Evolutionary conservation across 2,329 filamentous ascomycete species (phyloP), one percentile per base, ranked within the genome.

Genomic region (Coniochaeta sp.): DNA sequence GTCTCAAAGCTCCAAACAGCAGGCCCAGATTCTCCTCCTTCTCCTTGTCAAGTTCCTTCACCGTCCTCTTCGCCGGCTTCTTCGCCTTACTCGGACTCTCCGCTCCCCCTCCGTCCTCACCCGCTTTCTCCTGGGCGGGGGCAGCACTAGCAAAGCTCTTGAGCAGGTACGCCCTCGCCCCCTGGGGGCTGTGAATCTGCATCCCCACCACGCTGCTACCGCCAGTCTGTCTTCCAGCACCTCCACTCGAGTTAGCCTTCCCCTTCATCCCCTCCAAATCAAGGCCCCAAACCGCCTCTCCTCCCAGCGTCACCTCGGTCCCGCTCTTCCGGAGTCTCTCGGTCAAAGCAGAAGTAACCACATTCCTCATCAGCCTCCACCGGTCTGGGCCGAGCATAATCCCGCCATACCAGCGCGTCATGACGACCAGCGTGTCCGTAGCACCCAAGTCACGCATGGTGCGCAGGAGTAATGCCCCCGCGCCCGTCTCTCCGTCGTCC

Each of bases 151-250:
- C 74, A 64, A 91, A 90, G 52, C 77, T 79, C 57, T 72, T 78
- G 16, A 81, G 63, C 28, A 83, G 71, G 59, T 83, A 85, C 48
- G 71, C 71, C 50, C 75, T 71, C 10, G 89, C 88, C 5, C 78
- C 78, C 61, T 92, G 84, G 1, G 91, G 85, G 16, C 81, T 81
- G 60, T 91, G 84, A 22, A 92, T 86, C 1, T 87, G 84, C 68
- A 94, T 81, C 1, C 81, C 78, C 4, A 73, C 64, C 6, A 71
- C 67, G 1, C 63, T 61, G 0, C 66, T 68, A 31, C 63, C 61
- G 38, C 63, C 60, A 5, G 53, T 46, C 52, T 56, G 27, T 49
- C 55, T 24, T 52, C 61, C 49, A 47, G 59, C 14, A 67, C 64
- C 53, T 51, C 60, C 48, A 55, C 58, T 40, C 22, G 60, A 52